Evolutionary conservation across 1,284 basidiomycete genomes (phyloP), one percentile per base, ranked within the genome.

Genomic region (Gomphus bonarii): DNA sequence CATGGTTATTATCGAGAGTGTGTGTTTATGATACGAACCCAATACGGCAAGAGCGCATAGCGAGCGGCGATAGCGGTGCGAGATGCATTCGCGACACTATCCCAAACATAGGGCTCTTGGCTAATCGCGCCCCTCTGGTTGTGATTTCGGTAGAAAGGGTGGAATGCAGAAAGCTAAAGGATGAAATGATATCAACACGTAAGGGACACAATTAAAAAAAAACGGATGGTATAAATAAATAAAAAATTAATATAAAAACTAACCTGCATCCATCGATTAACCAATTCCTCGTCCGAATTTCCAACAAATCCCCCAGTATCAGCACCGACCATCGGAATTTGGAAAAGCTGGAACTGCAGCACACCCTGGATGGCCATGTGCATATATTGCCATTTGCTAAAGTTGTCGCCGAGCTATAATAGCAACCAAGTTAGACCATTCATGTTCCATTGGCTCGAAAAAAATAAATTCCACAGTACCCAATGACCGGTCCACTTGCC

Each of bases 271-370:
- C 88, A 91, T 22, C 88, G 78, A 59, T 83, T 85, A 67, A 87
- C 88, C 8, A 92, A 75, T 66, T 89, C 85, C 67, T 92, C 90
- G 63, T 88, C 80, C 0, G 84, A 82, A 67, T 91, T 89, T 0
- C 74, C 61, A 28, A 61, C 62, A 57, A 71, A 72, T 11, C 71
- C 70, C 42, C 71, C 87, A 0, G 80, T 79, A 61, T 89, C 87
- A 1, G 86, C 81, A 14, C 88, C 88, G 25, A 88, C 85, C 68
- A 89, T 82, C 2, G 84, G 85, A 59, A 86, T 81, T 64, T 85
- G 81, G 75, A 81, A 85, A 49, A 88, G 70, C 69, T 86, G 85
- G 75, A 88, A 88, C 65, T 88, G 85, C 11, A 89, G 70, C 42
- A 85, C 71, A 6, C 85, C 86, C 67, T 85, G 78, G 61, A 83